Evolutionary conservation across 2,329 filamentous ascomycete species (phyloP).

Genomic region (Botrytis sinoallii): DNA sequence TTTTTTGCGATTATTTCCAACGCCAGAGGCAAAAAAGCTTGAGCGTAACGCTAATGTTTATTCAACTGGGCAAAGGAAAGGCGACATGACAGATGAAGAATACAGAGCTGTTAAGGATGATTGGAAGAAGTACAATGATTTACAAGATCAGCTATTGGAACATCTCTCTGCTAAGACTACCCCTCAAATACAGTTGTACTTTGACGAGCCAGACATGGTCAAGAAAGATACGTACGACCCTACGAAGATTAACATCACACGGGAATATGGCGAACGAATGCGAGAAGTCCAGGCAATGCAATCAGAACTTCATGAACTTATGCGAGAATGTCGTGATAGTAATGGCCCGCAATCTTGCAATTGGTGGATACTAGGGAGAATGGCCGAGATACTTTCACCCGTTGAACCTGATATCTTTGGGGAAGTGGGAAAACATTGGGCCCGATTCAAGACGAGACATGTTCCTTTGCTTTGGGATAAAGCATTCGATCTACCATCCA

Average conservation of each 20-base stretch:
- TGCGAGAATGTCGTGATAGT: background rate
- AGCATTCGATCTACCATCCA: background rate
- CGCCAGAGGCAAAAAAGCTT: background rate
- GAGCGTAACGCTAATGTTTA: conserved; percentile 13
- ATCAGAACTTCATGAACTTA: background rate
- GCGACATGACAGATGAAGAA: conserved; percentile 7
- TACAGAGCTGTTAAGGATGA: conserved; percentile 12
- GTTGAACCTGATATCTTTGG: conserved; percentile 5
- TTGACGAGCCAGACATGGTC: conserved; percentile 14
- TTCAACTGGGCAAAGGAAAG: conserved; percentile 2
- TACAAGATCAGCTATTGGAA: conserved; percentile 9
- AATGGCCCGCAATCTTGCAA: background rate
- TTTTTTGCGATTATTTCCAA: conserved; percentile 9
- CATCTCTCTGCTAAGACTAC: conserved; percentile 10
- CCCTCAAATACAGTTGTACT: background rate
- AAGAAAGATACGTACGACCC: conserved; percentile 11
- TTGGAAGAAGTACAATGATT: conserved; percentile 11
- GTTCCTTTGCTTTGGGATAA: conserved; percentile 10
- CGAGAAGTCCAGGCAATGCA: conserved; percentile 1
- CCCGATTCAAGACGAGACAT: conserved; percentile 1
- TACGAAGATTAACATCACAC: conserved; percentile 6
- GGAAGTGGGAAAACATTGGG: conserved; percentile 11
- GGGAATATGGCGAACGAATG: background rate
- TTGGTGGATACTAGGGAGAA: conserved; percentile 10
- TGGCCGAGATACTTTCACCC: conserved; percentile 12